phyloP scores from a whole-genome alignment of 768 basidiomycete genomes.

The Grammothele lineata region DNA sequence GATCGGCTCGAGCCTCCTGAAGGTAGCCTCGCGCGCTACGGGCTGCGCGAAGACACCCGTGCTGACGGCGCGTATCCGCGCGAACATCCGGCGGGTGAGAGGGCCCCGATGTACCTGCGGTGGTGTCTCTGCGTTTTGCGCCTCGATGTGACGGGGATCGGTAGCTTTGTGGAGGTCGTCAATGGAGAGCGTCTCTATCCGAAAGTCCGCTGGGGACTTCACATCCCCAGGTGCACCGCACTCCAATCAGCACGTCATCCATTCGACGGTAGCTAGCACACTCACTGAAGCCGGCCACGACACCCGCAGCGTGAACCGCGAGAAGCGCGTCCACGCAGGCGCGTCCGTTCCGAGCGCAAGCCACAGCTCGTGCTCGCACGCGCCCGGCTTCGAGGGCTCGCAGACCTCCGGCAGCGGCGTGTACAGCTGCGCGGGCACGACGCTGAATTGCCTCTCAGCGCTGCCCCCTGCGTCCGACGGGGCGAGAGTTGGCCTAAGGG shows the following conservation, averaged over 20 bases:
- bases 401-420: slow-evolving; percentile 37
- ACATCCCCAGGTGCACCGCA: no score
- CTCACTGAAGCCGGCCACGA: slow-evolving; percentile 34
- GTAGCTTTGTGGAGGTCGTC: slow-evolving; percentile 29
- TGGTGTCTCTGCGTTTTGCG: no score
- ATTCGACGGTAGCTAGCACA: no score
- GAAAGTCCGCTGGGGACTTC: slow-evolving; percentile 44
- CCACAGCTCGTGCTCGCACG: slow-evolving; percentile 29
- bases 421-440: slow-evolving; percentile 39
- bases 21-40: neutral
- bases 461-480: slow-evolving; percentile 17
- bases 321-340: slow-evolving; percentile 19
- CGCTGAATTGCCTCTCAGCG: slow-evolving; percentile 34
- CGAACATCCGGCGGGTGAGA: slow-evolving; percentile 44
- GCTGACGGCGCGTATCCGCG: slow-evolving; percentile 51
- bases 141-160: no score
- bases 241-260: no score
- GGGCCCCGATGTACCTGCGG: no score
- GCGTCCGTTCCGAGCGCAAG: slow-evolving; percentile 26
- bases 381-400: slow-evolving; percentile 14
- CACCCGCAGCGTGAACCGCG: slow-evolving; percentile 30
- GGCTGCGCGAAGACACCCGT: slow-evolving; percentile 47
- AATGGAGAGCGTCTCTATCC: slow-evolving; percentile 30
- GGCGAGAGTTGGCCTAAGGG: slow-evolving; percentile 16
- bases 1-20: slow-evolving; percentile 26